phyloP scores from a whole-genome alignment of 768 basidiomycete species.

The Lanmaoa pseudosensibilis region DNA sequence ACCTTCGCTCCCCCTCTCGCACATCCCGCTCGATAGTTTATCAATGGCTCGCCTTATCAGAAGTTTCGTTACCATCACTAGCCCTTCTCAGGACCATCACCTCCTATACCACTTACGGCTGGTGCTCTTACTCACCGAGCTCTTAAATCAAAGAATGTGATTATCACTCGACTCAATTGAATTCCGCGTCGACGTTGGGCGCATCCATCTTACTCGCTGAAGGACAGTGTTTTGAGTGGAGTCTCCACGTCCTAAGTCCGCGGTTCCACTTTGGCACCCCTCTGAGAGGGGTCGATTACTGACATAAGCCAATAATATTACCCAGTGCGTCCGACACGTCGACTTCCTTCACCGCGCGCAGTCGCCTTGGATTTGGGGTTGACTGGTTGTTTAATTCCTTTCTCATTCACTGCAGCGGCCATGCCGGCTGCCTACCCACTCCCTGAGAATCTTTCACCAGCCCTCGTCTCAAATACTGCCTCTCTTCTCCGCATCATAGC shows the following conservation, averaged over 20 bases:
- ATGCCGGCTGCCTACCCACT: constrained; percentile 75
- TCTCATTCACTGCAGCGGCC: constrained; percentile 38
- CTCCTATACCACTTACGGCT: background rate
- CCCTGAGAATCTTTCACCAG: constrained; percentile 65
- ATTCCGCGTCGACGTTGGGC: too few relatives aligned
- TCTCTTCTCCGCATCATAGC: constrained; percentile 90
- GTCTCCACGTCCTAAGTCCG: too few relatives aligned
- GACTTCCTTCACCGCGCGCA: background rate
- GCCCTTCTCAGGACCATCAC: background rate
- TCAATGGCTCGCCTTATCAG: background rate
- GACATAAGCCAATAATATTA: constrained; percentile 6
- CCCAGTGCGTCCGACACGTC: constrained; percentile 23
- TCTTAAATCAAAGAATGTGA: background rate
- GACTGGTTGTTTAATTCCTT: background rate
- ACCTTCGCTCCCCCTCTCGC: background rate
- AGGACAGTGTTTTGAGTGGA: too few relatives aligned
- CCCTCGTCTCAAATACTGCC: constrained; percentile 81
- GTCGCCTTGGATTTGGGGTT: background rate
- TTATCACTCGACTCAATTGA: background rate
- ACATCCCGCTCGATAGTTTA: background rate
- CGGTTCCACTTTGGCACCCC: constrained; percentile 4
- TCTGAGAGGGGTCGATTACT: constrained; percentile 7
- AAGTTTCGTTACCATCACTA: background rate
- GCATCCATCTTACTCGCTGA: too few relatives aligned
- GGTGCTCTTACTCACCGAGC: background rate